A percentile compares a stretch with the other conserved stretches of the same genome.
Conservation (phyloP, 2,329 filamentous ascomycete genomes). For the Verruconis gallopava region DNA sequence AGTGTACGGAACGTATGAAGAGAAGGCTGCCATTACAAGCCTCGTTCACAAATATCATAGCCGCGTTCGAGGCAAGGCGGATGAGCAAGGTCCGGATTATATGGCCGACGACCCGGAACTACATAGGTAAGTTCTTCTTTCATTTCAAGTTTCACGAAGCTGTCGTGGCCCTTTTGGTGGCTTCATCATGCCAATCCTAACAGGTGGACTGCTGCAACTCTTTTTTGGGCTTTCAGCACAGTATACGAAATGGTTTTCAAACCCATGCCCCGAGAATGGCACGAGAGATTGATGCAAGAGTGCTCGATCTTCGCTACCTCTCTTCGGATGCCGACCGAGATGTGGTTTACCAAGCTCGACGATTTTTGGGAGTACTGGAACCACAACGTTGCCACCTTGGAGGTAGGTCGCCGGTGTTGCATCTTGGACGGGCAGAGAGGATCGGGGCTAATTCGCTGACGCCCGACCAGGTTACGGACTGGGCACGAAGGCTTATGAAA, state of each 20-base stretch:
- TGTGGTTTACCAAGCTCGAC: slow-evolving; percentile 17
- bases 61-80: slow-evolving; percentile 14
- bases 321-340: slow-evolving; percentile 19
- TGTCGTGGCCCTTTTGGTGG: neutral
- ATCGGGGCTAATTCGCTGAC: too few species aligned
- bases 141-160: neutral
- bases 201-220: slow-evolving; percentile 20
- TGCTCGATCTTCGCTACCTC: slow-evolving; percentile 19
- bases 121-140: neutral
- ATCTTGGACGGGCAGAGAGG: too few species aligned
- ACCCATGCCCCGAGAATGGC: neutral
- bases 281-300: slow-evolving; percentile 11
- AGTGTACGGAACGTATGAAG: neutral
- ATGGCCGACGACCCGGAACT: slow-evolving; percentile 18
- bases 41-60: slow-evolving; percentile 17
- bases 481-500: slow-evolving; percentile 17
- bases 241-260: slow-evolving; percentile 14
- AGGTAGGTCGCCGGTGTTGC: slow-evolving; percentile 8
- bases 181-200: too few species aligned
- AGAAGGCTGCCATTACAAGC: slow-evolving; percentile 14
- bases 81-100: slow-evolving; percentile 13
- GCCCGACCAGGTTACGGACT: slow-evolving; percentile 15
- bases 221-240: slow-evolving; percentile 16
- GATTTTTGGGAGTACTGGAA: slow-evolving; percentile 22
- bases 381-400: slow-evolving; percentile 16